Conservation (phyloP, 192 early-diverging fungal genomes). For the Backusella liffmaniae region DNA sequence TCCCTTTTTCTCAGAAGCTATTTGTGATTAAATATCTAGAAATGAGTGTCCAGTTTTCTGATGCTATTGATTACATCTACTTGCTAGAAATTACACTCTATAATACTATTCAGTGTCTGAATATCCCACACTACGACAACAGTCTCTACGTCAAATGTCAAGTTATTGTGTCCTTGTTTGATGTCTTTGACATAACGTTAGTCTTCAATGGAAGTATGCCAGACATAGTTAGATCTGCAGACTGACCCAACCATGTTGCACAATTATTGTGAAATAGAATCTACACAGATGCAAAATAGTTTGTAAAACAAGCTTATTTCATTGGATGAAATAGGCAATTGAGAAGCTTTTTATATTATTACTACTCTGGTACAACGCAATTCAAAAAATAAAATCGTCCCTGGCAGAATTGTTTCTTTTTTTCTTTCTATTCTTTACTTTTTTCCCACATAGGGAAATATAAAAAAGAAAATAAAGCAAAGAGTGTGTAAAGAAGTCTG, state of each 20-base stretch:
- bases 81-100: background rate
- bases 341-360: slow-evolving; percentile 1
- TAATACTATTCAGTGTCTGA: background rate
- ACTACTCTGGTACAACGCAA: background rate
- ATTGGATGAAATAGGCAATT: slow-evolving; percentile 1
- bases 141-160: background rate
- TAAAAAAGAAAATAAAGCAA: background rate
- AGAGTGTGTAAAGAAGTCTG: background rate
- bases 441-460: background rate
- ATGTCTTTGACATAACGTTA: background rate
- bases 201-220: background rate
- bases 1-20: background rate
- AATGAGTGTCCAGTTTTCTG: background rate
- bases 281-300: background rate
- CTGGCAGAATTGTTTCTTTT: background rate
- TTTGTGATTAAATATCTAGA: background rate
- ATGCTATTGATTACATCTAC: background rate
- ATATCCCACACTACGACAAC: background rate
- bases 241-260: background rate
- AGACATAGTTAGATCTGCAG: background rate
- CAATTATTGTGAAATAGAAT: background rate
- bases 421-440: background rate
- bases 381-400: background rate
- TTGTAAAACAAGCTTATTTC: background rate
- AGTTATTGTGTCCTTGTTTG: background rate